phyloP scores from a whole-genome alignment of 345 rosid genomes.

The Gossypium stocksii region DNA sequence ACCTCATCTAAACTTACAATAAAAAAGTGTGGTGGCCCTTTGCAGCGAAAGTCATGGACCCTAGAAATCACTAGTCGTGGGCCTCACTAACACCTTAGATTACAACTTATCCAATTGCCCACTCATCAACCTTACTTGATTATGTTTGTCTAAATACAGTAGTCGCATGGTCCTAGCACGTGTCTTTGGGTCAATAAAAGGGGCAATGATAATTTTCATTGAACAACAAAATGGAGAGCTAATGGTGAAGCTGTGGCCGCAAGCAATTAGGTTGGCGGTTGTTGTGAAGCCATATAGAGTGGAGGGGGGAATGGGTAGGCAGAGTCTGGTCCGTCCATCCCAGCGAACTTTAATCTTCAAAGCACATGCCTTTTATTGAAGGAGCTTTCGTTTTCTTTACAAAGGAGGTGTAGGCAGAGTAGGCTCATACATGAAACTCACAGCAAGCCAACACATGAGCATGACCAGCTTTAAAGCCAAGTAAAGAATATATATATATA shows the following conservation, averaged over 20 bases:
- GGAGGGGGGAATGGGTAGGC: background rate
- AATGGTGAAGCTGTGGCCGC: background rate
- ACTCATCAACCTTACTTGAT: background rate
- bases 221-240: no score
- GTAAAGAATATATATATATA: slow-evolving; percentile 14
- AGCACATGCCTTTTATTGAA: background rate
- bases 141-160: background rate
- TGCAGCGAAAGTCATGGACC: background rate
- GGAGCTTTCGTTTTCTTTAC: background rate
- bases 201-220: no score
- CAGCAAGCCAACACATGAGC: slow-evolving; percentile 21
- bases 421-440: slow-evolving; percentile 11
- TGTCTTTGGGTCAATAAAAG: background rate
- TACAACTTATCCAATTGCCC: background rate
- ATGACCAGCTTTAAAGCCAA: slow-evolving; percentile 59
- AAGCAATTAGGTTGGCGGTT: slow-evolving; percentile 28
- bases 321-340: background rate
- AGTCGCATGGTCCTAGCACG: background rate
- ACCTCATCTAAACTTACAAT: no score
- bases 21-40: background rate
- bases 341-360: no score
- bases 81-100: background rate
- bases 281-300: background rate
- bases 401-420: background rate
- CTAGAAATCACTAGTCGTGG: background rate